Evolutionary conservation across 225 moss, liverwort and hornwort species (phyloP), one percentile per base, ranked within the genome.

Genomic region (Pseudisothecium myosuroides): DNA sequence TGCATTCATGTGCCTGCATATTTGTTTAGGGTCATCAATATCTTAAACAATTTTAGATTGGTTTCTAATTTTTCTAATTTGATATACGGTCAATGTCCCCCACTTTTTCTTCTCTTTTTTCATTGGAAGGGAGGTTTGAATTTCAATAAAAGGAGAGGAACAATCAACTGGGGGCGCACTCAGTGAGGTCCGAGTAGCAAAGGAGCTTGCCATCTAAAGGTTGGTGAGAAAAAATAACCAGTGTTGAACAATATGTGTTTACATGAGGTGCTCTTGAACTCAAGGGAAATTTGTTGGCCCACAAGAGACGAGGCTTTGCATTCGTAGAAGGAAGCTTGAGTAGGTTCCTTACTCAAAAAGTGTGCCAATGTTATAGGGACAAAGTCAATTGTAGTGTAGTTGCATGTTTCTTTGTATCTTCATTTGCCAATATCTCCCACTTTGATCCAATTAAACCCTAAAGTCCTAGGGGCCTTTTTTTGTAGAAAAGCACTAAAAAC

Each of bases 101-200:
- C 5, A 15, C 5, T 43, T 9, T 24, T 69, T 14, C 0, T 24
- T 24, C n/a, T 8, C 0, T 21, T 3, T 21, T 21, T 37, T 11
- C 11, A 69, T 39, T 69, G 5, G 69, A 20, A 69, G 24, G 6
- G 24, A 69, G 69, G 23, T 69, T 69, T 39, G 3, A 12, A 21
- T 22, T 68, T 12, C 1, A n/a, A 67, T 21, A 22, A 21, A 21
- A 67, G 22, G 7, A 22, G n/a, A 11, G 36, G 36, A 66, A 36
- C 5, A 66, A 21, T 19, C 20, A 36, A 64, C 2, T 6, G 4
- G 18, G 17, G 18, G 4, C 36, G 19, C 7, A 66, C 6, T 37
- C 2, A 12, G 1, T 7, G 4, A 22, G 7, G 22, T 22, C 7
- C 1, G 0, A 21, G 7, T 0, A n/a, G 4, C 22, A n/a, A 37